These are phyloP conservation scores for Cylindricascospora bacillispora DNA, from an alignment of 1,139 yeast species.

Conservation along the genomic window DNA sequence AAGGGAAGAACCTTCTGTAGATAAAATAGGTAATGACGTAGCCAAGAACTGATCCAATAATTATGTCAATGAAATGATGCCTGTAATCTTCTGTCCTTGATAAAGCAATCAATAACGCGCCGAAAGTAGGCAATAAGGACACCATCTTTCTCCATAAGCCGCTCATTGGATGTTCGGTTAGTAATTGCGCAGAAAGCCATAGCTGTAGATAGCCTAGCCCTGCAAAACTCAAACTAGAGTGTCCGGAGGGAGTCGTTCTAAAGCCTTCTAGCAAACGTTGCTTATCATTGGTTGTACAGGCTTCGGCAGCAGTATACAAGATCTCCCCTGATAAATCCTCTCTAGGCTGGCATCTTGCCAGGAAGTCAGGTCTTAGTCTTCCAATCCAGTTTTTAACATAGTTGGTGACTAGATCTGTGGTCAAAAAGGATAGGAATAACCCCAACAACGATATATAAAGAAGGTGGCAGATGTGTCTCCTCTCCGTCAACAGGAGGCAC, in stretches of 20 bases:
- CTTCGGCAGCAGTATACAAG: conserved; percentile 42
- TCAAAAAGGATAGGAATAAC: conserved; percentile 36
- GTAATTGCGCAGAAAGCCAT: conserved; percentile 54
- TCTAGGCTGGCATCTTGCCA: conserved; percentile 54
- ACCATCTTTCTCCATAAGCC: conserved; percentile 45
- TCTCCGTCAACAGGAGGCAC: conserved; percentile 28
- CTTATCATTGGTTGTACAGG: conserved; percentile 43
- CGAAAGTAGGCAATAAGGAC: conserved; percentile 33
- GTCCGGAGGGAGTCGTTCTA: conserved; percentile 73
- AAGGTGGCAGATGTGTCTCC: conserved; percentile 31
- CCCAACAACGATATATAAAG: conserved; percentile 45
- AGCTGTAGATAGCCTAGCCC: conserved; percentile 53
- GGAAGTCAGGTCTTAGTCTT: conserved; percentile 66
- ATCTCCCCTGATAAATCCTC: conserved; percentile 35
- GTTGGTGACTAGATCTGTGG: conserved; percentile 50
- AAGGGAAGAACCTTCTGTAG: conserved; percentile 39
- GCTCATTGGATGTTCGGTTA: conserved; percentile 30
- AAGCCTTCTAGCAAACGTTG: conserved; percentile 50
- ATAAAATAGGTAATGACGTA: conserved; percentile 29
- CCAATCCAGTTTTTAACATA: conserved; percentile 61
- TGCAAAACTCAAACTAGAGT: conserved; percentile 50
- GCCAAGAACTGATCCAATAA: conserved; percentile 50
- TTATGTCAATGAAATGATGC: conserved; percentile 62
- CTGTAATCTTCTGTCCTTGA: conserved; percentile 70
- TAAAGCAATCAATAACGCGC: conserved; percentile 55